These are phyloP conservation scores for Cavenderia fasciculata DNA, from an alignment of 78 protist genomes.

Conservation along the genomic window DNA sequence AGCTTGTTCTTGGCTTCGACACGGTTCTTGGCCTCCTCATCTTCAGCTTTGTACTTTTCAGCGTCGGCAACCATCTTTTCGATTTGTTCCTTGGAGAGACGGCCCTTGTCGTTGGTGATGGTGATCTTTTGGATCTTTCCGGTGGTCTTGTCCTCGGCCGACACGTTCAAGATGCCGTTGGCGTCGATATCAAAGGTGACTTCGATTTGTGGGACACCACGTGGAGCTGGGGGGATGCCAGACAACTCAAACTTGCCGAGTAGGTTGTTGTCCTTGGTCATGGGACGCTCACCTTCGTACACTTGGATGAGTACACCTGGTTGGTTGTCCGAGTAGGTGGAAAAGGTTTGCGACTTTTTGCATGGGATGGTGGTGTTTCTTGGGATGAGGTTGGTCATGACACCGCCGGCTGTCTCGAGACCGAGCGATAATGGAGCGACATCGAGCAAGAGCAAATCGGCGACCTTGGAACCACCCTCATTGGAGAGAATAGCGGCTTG, in stretches of 20 bases:
- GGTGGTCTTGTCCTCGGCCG: conserved; percentile 95
- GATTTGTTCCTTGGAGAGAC: conserved; percentile 94
- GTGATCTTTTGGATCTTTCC: conserved; percentile 89
- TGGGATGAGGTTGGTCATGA: conserved; percentile 97
- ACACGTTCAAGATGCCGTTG: conserved; percentile 96
- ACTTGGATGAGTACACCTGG: conserved; percentile 94
- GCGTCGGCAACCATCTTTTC: conserved; percentile 98
- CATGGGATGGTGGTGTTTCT: conserved; percentile 99
- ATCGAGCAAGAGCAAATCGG: conserved; percentile 95
- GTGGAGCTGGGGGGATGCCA: conserved; percentile 99
- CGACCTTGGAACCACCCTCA: conserved; percentile 91
- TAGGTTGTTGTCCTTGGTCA: conserved; percentile 95
- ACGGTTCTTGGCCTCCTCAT: conserved; percentile 81
- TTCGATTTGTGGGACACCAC: conserved; percentile 98
- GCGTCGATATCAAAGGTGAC: conserved; percentile 97
- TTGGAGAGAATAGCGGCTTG: conserved; percentile 97
- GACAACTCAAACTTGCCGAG: conserved; percentile 96
- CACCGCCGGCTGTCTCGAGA: conserved; percentile 98
- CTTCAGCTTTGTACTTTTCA: conserved; percentile 91
- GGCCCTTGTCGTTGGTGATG: conserved; percentile 98
- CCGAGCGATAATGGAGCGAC: conserved; percentile 99
- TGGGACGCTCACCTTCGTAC: conserved; percentile 96
- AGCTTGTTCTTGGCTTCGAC: conserved; percentile 92
- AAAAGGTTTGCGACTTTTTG: conserved; percentile 95
- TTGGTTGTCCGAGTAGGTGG: conserved; percentile 98